phyloP scores from a whole-genome alignment of 2,329 filamentous ascomycete species.

The Alternaria burnsii region DNA sequence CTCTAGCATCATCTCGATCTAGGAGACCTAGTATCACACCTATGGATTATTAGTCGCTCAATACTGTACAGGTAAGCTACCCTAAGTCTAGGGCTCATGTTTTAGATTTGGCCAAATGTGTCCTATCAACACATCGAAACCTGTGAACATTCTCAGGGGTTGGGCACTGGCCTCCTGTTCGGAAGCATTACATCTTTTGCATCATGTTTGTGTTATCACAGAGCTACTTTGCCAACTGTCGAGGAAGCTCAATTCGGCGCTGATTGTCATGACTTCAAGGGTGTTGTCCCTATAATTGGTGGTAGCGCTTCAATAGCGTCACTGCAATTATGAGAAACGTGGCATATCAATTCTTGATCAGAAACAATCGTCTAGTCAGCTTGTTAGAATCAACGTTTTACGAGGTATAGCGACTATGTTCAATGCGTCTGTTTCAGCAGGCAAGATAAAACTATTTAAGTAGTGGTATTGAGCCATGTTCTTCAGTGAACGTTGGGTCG shows the following conservation, averaged over 20 bases:
- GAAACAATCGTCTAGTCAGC: neutral
- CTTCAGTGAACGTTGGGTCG: too few relatives aligned
- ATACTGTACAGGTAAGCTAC: neutral
- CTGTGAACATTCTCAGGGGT: neutral
- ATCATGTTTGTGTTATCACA: neutral
- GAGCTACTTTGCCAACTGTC: neutral
- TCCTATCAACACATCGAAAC: neutral
- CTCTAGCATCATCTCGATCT: neutral
- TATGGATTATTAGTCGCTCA: neutral
- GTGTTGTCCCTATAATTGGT: neutral
- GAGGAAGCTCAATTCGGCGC: neutral
- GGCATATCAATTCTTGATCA: neutral
- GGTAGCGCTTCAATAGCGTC: neutral
- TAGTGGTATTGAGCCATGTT: too few relatives aligned
- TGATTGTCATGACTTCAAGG: neutral
- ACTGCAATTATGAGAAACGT: neutral
- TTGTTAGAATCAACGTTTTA: neutral
- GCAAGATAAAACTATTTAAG: too few relatives aligned
- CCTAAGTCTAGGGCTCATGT: too few relatives aligned
- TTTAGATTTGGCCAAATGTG: neutral
- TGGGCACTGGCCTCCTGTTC: neutral
- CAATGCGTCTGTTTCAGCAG: neutral
- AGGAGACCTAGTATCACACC: neutral
- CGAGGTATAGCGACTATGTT: neutral
- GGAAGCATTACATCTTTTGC: neutral